phyloP scores from a whole-genome alignment of 2,329 filamentous ascomycete species.

The Xenoacremonium recifei region DNA sequence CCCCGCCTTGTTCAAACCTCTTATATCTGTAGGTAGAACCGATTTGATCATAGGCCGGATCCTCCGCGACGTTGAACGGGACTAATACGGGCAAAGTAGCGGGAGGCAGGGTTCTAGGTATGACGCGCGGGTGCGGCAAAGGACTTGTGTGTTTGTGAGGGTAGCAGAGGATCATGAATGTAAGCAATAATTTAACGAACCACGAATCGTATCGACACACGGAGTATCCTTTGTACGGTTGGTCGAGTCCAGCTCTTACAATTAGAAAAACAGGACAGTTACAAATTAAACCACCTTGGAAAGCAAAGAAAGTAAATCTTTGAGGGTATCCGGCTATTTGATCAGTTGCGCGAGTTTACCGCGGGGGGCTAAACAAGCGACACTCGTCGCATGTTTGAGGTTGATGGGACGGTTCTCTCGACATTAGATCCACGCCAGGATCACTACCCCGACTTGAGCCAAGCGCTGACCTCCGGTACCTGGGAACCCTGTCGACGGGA shows the following conservation, averaged over 20 bases:
- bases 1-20: conserved; percentile 25
- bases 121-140: conserved; percentile 14
- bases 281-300: no score
- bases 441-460: conserved; percentile 5
- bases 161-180: no score
- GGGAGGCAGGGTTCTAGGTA: conserved; percentile 22
- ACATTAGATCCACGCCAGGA: conserved; percentile 13
- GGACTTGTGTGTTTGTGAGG: conserved; percentile 20
- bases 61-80: conserved; percentile 14
- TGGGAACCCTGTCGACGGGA: conserved; percentile 17
- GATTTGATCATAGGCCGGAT: conserved; percentile 8
- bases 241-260: no score
- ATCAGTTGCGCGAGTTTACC: not conserved
- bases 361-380: conserved; percentile 19
- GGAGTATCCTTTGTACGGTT: no score
- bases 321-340: not conserved
- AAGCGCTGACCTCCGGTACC: conserved; percentile 10
- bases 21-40: conserved; percentile 11
- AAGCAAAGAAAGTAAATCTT: not conserved
- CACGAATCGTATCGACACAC: no score
- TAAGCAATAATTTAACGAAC: no score
- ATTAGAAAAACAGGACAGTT: no score
- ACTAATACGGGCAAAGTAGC: conserved; percentile 24
- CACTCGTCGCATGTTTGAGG: conserved; percentile 45
- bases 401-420: conserved; percentile 43